Evolutionary conservation across 2,329 filamentous ascomycete species (phyloP).

Genomic region (Aspergillus puulaauensis): DNA sequence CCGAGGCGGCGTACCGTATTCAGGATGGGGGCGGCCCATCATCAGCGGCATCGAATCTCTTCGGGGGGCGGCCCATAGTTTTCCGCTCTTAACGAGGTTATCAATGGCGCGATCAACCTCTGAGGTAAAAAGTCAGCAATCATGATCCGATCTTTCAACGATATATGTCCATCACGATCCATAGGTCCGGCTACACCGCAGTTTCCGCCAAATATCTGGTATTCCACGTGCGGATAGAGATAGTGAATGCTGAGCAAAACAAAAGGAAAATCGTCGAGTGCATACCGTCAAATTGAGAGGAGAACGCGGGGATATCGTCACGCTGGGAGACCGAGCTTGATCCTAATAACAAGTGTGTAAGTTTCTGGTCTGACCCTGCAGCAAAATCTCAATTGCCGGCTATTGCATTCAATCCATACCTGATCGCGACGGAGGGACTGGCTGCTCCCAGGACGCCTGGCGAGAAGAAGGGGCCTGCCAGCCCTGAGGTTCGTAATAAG

Average conservation of each 20-base stretch:
- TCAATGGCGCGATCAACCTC: conserved; percentile 96
- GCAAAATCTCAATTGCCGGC: background rate
- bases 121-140: conserved; percentile 43
- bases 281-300: conserved; percentile 87
- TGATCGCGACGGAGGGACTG: conserved; percentile 69
- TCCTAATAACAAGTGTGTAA: conserved; percentile 49
- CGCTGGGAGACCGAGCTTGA: conserved; percentile 71
- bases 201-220: background rate
- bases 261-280: background rate
- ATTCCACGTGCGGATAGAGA: background rate
- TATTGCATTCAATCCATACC: conserved; percentile 48
- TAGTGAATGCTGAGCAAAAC: background rate
- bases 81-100: conserved; percentile 94
- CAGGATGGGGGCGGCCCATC: conserved; percentile 58
- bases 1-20: conserved; percentile 55
- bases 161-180: background rate
- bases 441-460: conserved; percentile 71
- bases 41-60: conserved; percentile 76
- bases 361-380: conserved; percentile 17
- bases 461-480: conserved; percentile 61
- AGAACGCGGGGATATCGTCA: conserved; percentile 76
- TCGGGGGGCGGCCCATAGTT: conserved; percentile 73
- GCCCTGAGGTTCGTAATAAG: conserved; percentile 68
- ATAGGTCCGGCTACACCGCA: background rate
- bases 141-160: background rate